These are phyloP conservation scores for Malus hybrid DNA, from an alignment of 331 rosid species.

Conservation along the genomic window DNA sequence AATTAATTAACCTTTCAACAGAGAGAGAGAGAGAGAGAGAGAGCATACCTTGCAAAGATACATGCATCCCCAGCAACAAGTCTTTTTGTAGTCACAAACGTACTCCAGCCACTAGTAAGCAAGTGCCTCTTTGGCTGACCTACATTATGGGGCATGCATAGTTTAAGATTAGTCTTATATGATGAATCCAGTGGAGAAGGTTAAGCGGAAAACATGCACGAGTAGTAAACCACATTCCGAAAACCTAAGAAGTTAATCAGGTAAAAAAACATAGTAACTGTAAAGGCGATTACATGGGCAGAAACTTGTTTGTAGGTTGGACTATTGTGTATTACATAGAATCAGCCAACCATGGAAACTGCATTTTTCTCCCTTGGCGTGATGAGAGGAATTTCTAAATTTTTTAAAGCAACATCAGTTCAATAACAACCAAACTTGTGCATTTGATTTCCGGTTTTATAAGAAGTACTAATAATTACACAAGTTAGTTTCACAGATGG, in stretches of 20 bases:
- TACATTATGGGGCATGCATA: conserved; percentile 20
- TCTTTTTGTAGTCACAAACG: conserved; percentile 51
- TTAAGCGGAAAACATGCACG: not conserved
- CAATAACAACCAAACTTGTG: no score
- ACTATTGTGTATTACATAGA: not conserved
- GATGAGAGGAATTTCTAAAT: not conserved
- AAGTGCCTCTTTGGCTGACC: conserved; percentile 68
- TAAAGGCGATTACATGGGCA: not conserved
- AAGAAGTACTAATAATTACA: not conserved
- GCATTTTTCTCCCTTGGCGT: not conserved
- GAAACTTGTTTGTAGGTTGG: not conserved
- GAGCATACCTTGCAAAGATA: conserved; percentile 50
- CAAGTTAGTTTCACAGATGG: not conserved
- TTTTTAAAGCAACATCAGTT: not conserved
- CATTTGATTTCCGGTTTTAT: no score
- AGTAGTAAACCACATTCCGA: not conserved
- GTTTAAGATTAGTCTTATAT: not conserved
- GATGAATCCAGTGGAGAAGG: not conserved
- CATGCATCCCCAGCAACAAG: conserved; percentile 65
- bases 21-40: conserved; percentile 1
- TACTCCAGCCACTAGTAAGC: conserved; percentile 76
- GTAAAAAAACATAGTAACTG: no score
- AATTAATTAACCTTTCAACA: not conserved
- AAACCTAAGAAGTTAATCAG: no score
- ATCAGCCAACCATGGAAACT: not conserved